Conservation (phyloP, 1,284 basidiomycete genomes). For the Sporisorium graminicola region DNA sequence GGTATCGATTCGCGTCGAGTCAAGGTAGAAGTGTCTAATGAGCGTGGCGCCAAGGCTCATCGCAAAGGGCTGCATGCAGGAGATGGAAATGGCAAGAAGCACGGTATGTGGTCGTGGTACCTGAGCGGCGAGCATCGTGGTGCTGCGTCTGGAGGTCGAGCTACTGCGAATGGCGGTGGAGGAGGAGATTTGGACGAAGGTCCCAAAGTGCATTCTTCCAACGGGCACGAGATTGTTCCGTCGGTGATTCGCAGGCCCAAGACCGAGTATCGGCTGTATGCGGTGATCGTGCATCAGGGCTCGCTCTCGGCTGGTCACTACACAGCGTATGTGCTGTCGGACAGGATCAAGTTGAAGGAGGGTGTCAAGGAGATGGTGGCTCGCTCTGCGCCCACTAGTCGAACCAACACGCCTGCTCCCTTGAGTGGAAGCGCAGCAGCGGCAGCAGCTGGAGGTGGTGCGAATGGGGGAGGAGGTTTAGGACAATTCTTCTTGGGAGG, state of each 20-base stretch:
- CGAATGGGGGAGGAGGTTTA: constrained; percentile 7
- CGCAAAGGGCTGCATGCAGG: constrained; percentile 7
- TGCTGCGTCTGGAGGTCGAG: constrained; percentile 1
- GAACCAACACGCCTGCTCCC: constrained; percentile 43
- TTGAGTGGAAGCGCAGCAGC: constrained; percentile 1
- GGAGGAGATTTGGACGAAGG: constrained; percentile 41
- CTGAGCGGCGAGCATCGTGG: constrained; percentile 22
- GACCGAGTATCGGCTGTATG: constrained; percentile 70
- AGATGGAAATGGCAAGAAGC: constrained; percentile 30
- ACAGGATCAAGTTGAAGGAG: constrained; percentile 51
- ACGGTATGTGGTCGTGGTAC: constrained; percentile 51
- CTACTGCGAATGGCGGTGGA: background rate
- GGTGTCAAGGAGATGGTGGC: constrained; percentile 35
- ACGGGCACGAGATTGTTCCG: constrained; percentile 38
- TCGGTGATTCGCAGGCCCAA: constrained; percentile 35
- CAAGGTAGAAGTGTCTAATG: constrained; percentile 31
- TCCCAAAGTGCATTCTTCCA: constrained; percentile 32
- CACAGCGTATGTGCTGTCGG: constrained; percentile 61
- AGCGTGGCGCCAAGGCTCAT: constrained; percentile 12
- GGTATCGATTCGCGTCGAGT: constrained; percentile 71
- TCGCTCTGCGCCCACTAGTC: constrained; percentile 42
- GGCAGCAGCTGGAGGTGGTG: background rate
- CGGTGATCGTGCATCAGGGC: constrained; percentile 82
- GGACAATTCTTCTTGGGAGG: constrained; percentile 37
- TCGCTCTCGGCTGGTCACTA: constrained; percentile 62